Evolutionary conservation across 2,329 filamentous ascomycete species (phyloP).

Genomic region (Microsporum audouinii): DNA sequence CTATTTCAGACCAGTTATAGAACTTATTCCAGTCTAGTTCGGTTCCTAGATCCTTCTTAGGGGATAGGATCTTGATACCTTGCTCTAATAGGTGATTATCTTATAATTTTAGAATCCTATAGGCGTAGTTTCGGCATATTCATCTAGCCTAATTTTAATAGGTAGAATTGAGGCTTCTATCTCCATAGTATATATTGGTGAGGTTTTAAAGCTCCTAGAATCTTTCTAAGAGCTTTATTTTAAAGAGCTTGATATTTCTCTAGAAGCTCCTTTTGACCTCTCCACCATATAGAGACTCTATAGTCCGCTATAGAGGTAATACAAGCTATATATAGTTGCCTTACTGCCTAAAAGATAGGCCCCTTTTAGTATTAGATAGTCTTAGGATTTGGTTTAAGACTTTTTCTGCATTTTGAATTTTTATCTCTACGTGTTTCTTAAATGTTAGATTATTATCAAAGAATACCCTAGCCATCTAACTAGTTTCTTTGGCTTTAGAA

Average conservation of each 20-base stretch:
- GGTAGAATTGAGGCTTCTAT: neutral
- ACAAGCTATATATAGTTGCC: constrained; percentile 3
- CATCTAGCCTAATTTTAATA: neutral
- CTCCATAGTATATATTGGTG: neutral
- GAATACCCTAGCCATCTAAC: neutral
- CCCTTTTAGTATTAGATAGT: constrained; percentile 1
- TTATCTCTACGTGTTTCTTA: neutral
- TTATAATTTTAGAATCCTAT: neutral
- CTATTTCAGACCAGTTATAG: neutral
- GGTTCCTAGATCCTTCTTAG: neutral
- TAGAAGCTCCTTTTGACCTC: neutral
- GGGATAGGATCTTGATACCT: neutral
- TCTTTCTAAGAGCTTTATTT: neutral
- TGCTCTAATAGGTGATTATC: neutral
- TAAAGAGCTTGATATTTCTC: neutral
- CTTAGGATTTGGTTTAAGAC: neutral
- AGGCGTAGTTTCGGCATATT: neutral
- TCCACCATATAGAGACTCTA: neutral
- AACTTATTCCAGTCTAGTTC: neutral
- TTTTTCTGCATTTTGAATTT: neutral
- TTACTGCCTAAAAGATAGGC: neutral
- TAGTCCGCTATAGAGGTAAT: constrained; percentile 2
- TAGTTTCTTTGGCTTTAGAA: neutral
- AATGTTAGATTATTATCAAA: neutral
- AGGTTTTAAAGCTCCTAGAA: neutral